These are phyloP conservation scores for Fistulifera pelliculosa DNA, from an alignment of 108 stramenopile species.

Conservation along the genomic window DNA sequence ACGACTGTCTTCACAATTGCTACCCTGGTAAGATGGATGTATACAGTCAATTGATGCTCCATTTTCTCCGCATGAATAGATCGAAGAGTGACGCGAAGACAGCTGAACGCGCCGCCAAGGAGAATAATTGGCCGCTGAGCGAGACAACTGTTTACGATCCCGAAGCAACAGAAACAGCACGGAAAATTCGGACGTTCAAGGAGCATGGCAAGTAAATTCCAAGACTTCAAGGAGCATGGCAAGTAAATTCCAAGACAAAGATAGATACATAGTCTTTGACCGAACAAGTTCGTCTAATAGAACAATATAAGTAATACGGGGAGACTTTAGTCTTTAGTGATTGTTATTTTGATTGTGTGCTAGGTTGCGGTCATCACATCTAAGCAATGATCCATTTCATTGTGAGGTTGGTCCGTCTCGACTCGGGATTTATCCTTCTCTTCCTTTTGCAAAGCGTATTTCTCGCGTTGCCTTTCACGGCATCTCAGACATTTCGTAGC, in stretches of 20 bases:
- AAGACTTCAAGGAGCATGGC: no score
- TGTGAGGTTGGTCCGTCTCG: background rate
- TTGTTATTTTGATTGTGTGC: no score
- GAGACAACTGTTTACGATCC: slow-evolving; percentile 3
- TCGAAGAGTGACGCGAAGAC: no score
- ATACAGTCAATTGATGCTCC: slow-evolving; percentile 23
- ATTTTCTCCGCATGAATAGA: slow-evolving; percentile 7
- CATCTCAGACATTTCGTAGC: slow-evolving; percentile 86
- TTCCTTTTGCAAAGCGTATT: slow-evolving; percentile 79
- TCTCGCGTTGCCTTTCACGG: slow-evolving; percentile 79
- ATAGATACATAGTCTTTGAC: no score
- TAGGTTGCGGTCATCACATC: no score
- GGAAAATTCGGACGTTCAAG: background rate
- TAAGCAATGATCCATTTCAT: background rate
- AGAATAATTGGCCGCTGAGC: no score
- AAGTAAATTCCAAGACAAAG: no score
- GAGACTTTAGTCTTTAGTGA: no score
- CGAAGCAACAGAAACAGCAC: background rate
- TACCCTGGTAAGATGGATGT: slow-evolving; percentile 44
- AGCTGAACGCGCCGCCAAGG: no score
- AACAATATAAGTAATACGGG: no score
- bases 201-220: no score
- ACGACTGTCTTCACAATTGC: slow-evolving; percentile 44
- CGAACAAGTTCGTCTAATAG: no score
- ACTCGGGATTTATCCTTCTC: slow-evolving; percentile 39